These are phyloP conservation scores for Dendrothele bispora DNA, from an alignment of 768 basidiomycete genomes.

Conservation along the genomic window DNA sequence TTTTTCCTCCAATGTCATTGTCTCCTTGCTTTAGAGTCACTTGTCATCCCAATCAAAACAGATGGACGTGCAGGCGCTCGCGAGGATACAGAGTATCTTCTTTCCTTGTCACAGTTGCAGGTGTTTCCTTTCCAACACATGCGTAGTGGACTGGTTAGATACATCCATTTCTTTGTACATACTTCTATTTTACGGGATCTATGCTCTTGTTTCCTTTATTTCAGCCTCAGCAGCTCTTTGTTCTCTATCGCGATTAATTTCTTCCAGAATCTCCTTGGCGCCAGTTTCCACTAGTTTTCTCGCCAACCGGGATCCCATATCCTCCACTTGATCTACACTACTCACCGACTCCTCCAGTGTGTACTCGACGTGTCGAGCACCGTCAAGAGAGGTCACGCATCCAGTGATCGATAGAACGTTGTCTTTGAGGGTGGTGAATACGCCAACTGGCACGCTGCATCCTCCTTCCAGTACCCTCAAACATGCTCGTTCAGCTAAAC, in stretches of 20 bases:
- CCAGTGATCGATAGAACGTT: conserved; percentile 64
- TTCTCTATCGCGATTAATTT: conserved; percentile 71
- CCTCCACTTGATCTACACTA: conserved; percentile 61
- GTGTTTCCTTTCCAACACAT: not conserved
- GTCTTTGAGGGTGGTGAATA: conserved; percentile 51
- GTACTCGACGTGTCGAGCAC: conserved; percentile 68
- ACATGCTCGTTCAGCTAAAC: conserved; percentile 84
- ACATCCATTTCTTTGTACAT: not conserved
- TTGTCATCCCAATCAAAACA: conserved; percentile 42
- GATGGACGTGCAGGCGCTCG: conserved; percentile 66
- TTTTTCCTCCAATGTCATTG: conserved; percentile 34
- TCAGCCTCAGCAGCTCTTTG: conserved; percentile 43
- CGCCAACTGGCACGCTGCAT: conserved; percentile 95
- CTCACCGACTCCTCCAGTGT: conserved; percentile 52
- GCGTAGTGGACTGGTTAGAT: conserved; percentile 8
- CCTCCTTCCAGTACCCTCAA: conserved; percentile 93
- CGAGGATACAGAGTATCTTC: conserved; percentile 56
- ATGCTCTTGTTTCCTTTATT: conserved; percentile 24
- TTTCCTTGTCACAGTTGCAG: conserved; percentile 16
- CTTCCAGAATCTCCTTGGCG: conserved; percentile 77
- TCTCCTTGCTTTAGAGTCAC: conserved; percentile 74
- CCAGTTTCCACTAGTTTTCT: conserved; percentile 63
- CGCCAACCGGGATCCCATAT: conserved; percentile 68
- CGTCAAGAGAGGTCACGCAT: conserved; percentile 83
- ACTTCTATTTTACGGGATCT: not conserved